Evolutionary conservation across 495 filamentous ascomycete genomes (phyloP), one percentile per base, ranked within the genome.

Genomic region (Penicillium ucsense): DNA sequence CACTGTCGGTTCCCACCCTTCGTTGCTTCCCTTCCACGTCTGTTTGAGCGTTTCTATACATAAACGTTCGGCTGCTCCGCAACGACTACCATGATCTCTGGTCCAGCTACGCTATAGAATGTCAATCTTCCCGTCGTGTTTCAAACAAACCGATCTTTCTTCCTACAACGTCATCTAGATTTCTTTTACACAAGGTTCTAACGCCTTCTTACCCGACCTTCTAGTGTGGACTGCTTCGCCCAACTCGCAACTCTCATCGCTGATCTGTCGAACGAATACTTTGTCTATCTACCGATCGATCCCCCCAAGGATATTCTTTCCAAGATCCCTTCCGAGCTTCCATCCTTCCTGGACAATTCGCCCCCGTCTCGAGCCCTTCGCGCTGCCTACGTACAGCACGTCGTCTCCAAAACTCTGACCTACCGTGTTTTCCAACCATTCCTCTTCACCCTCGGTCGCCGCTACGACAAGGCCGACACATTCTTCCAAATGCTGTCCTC

Each of bases 371-470:
- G 69, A 40, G 69, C 75, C 37, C 62, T 83, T 5, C 79, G 79
- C n/a, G 67, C 76, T 34, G 77, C 78, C 20, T 83, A 82, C 52
- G 66, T 82, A 40, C 70, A 80, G 43, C 77, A 82, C 48, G 67
- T 78, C 29, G 62, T 83, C 35, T 80, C 79, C 12, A 78, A 75
- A 40, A 75, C 76, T 28, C 60, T 83, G 37, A 80, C 75, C 29
- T 76, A 74, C 54, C 71, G 79, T n/a, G 76, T 83, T 35, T 83
- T 83, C 65, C 73, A 78, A 34, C 80, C 79, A 5, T 83, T 83
- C 65, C 61, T 83, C 3, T 83, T 83, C 61, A 79, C 77, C 32
- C 57, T 82, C 5, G 78, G 77, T n/a, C 72, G 73, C 31, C 60
- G 77, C 27, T 80, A 79, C 58, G 79, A 81, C 56, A 80, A 81